Evolutionary conservation across 805 yeast genomes (phyloP).

Genomic region (Yarrowia bubula): DNA sequence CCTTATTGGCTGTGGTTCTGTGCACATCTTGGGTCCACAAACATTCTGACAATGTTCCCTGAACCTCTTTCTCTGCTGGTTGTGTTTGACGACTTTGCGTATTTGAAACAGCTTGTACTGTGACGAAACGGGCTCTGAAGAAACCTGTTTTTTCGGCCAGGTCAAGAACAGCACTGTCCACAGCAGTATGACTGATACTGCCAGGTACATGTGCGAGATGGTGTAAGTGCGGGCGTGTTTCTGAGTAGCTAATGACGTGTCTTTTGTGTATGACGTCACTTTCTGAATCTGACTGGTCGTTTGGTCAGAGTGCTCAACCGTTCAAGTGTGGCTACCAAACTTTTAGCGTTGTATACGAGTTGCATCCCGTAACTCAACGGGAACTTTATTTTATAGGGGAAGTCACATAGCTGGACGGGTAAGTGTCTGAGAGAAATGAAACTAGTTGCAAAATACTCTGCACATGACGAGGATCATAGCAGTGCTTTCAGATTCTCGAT

Average conservation of each 20-base stretch:
- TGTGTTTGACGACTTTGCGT: not conserved
- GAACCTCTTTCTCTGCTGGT: not conserved
- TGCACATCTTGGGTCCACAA: not conserved
- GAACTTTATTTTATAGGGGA: not conserved
- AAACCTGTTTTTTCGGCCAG: not conserved
- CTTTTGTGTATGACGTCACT: no score
- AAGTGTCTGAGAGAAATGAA: no score
- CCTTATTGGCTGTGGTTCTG: not conserved
- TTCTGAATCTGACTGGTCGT: no score
- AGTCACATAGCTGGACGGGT: no score
- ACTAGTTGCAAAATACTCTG: not conserved
- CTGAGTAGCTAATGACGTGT: not conserved
- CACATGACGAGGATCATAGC: not conserved
- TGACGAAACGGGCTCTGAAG: not conserved
- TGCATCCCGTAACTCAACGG: not conserved
- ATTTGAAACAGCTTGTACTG: conserved; percentile 6
- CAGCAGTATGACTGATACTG: not conserved
- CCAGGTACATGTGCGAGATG: not conserved
- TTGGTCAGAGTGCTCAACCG: no score
- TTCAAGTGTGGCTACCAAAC: not conserved
- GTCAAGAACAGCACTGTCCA: conserved; percentile 1
- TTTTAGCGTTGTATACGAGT: conserved; percentile 18
- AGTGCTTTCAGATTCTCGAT: not conserved
- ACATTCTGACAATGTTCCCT: conserved; percentile 8
- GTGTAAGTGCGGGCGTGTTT: not conserved